Base-by-base conservation (phyloP, 192 early-diverging fungal species). In the Entophlyctis helioformis region DNA sequence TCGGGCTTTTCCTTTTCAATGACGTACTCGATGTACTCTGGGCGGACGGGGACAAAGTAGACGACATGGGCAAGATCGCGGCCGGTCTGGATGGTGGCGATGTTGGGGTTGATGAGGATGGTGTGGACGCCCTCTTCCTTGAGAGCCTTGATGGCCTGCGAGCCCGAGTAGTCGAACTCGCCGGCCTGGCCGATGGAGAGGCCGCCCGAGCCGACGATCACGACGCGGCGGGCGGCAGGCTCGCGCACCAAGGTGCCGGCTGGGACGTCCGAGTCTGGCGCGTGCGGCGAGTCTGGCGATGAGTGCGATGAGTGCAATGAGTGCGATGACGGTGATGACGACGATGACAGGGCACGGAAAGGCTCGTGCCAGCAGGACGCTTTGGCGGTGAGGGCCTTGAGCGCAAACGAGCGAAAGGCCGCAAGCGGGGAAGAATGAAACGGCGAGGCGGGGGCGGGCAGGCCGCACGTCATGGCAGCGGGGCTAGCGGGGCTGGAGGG, bases 81-180 rank as follows among this genome's bases (percentile, higher is more conserved):
- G 23, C 83, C 86, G 26, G 95, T 98, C 75, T 98, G 95, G 38
- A 96, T 87, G 3, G 95, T 98, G 28, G 95, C 95, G 61, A 98
- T 98, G 66, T 98, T 98, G 42, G 95, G 95, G 66, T 98, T 98
- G 48, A 96, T 81, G n/a, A 98, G 68, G 26, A 98, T 81, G 2
- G 95, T 98, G 52, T 95, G 57, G 45, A 98, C 80, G 18, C 76
- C 77, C 26, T 87, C 85, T 60, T 98, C 91, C 48, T 81, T 79
- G 46, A 97, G 67, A 16, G 94, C 94, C 64, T 97, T 97, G 73
- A 97, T 97, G 19, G 94, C 94, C 72, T 97, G 85, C 7, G 87
- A 91, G 13, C 87, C 91, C 4, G 94, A 97, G 70, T 97, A 97
- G 53, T 97, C 94, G 60, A 97, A 97, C 76, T 97, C 94, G 45